Percentiles rank a stretch among this genome's conserved stretches.
phyloP scores from a whole-genome alignment of 148 eudicot genomes.

The Linanthus parryae region DNA sequence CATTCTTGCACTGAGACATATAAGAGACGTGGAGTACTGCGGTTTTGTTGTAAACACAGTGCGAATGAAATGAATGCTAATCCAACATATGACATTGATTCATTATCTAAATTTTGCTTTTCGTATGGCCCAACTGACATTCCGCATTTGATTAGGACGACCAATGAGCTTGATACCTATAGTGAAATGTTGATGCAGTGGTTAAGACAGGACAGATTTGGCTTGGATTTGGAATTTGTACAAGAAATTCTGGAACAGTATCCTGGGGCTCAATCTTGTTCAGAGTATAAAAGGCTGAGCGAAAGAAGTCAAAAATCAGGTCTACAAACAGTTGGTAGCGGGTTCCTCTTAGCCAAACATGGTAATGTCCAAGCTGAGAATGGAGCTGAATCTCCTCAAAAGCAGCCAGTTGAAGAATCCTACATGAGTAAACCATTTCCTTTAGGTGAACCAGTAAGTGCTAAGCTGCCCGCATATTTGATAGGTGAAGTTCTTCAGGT shows the following conservation, averaged over 20 bases:
- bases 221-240: slow-evolving; percentile 40
- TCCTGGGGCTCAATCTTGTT: slow-evolving; percentile 34
- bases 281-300: slow-evolving; percentile 26
- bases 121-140: slow-evolving; percentile 20
- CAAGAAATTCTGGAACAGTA: slow-evolving; percentile 50
- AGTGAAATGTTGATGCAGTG: slow-evolving; percentile 27
- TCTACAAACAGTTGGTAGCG: slow-evolving; percentile 37
- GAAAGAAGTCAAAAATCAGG: slow-evolving; percentile 26
- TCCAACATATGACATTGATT: slow-evolving; percentile 14
- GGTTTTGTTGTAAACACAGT: slow-evolving; percentile 30
- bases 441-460: slow-evolving; percentile 30
- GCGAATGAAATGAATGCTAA: slow-evolving; percentile 4
- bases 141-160: slow-evolving; percentile 20
- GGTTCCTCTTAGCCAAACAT: slow-evolving; percentile 29
- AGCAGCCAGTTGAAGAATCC: slow-evolving; percentile 16
- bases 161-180: slow-evolving; percentile 17
- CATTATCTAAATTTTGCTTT: slow-evolving; percentile 33
- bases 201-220: slow-evolving; percentile 47
- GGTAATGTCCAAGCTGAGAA: slow-evolving; percentile 1
- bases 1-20: slow-evolving; percentile 24
- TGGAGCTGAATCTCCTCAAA: slow-evolving; percentile 9
- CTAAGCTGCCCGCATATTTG: slow-evolving; percentile 36
- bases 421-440: slow-evolving; percentile 23
- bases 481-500: slow-evolving; percentile 57
- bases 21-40: slow-evolving; percentile 23